phyloP scores from a whole-genome alignment of 139 green algal species.

The Coccomyxa sp. region DNA sequence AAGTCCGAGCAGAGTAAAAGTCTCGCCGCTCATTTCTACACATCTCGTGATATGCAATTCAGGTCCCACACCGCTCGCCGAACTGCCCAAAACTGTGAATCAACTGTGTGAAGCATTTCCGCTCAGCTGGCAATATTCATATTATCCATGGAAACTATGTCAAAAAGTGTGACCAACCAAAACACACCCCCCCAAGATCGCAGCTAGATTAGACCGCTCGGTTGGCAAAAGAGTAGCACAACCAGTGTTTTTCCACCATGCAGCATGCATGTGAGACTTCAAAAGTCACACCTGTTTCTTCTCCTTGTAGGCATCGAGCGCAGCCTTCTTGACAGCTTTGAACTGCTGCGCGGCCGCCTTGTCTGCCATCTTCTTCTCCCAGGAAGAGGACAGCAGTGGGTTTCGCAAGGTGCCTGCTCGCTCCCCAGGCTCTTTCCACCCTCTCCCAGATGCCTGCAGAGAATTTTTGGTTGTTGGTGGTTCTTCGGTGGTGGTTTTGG shows the following conservation, averaged over 20 bases:
- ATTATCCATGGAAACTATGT: too few relatives aligned
- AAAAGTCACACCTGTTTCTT: conserved; percentile 15
- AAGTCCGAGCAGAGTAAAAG: neutral
- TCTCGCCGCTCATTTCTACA: neutral
- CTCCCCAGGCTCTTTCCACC: conserved; percentile 43
- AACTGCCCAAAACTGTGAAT: neutral
- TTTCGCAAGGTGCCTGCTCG: conserved; percentile 22
- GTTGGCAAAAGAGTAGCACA: too few relatives aligned
- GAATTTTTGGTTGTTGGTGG: neutral
- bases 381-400: conserved; percentile 33
- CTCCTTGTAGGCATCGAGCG: conserved; percentile 26
- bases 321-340: conserved; percentile 27
- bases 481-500: neutral
- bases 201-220: too few relatives aligned
- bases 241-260: too few relatives aligned
- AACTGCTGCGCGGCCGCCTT: conserved; percentile 39
- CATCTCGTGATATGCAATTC: neutral
- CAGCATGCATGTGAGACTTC: too few relatives aligned
- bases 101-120: too few relatives aligned
- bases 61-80: neutral
- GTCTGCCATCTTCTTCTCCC: conserved; percentile 59
- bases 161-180: too few relatives aligned
- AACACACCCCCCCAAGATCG: too few relatives aligned
- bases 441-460: conserved; percentile 31
- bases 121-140: too few relatives aligned